phyloP scores from a whole-genome alignment of 1,139 yeast species.

The Scheffersomyces titani region DNA sequence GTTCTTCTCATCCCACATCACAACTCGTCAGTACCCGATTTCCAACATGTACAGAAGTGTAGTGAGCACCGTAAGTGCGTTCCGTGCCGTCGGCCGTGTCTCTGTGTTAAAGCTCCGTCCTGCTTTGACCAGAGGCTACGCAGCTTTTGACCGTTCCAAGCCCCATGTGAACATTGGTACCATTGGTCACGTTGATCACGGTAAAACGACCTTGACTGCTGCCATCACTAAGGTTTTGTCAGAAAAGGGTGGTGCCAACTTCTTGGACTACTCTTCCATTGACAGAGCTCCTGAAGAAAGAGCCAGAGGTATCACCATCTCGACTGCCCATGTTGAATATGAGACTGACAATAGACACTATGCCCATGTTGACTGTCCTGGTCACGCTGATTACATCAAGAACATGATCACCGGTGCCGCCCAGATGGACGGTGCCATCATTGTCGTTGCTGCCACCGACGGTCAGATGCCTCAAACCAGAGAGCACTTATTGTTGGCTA shows the following conservation, averaged over 20 bases:
- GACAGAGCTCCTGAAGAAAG: conserved; percentile 99
- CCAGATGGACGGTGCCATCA: conserved; percentile 99
- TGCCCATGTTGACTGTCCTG: conserved; percentile 59
- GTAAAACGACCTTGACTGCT: conserved; percentile 97
- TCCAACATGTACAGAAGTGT: conserved; percentile 19
- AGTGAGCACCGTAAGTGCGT: conserved; percentile 12
- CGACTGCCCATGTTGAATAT: conserved; percentile 97
- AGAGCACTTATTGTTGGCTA: conserved; percentile 96
- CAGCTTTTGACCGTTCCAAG: conserved; percentile 84
- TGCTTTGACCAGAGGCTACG: conserved; percentile 48
- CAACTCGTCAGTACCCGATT: neutral
- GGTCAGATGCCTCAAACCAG: conserved; percentile 99
- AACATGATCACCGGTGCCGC: conserved; percentile 99
- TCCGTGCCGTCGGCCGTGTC: conserved; percentile 20
- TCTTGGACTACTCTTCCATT: conserved; percentile 89
- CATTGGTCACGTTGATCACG: conserved; percentile 93
- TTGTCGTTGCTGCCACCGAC: conserved; percentile 98
- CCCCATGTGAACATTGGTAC: conserved; percentile 98
- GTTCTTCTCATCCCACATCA: neutral
- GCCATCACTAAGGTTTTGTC: conserved; percentile 96
- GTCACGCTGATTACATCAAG: conserved; percentile 98
- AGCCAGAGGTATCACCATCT: conserved; percentile 98
- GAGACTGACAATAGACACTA: conserved; percentile 32
- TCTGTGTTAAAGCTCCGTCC: conserved; percentile 22
- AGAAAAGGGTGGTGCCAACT: conserved; percentile 85